phyloP scores from a whole-genome alignment of 768 basidiomycete species.

The Russula griseocarnosa region DNA sequence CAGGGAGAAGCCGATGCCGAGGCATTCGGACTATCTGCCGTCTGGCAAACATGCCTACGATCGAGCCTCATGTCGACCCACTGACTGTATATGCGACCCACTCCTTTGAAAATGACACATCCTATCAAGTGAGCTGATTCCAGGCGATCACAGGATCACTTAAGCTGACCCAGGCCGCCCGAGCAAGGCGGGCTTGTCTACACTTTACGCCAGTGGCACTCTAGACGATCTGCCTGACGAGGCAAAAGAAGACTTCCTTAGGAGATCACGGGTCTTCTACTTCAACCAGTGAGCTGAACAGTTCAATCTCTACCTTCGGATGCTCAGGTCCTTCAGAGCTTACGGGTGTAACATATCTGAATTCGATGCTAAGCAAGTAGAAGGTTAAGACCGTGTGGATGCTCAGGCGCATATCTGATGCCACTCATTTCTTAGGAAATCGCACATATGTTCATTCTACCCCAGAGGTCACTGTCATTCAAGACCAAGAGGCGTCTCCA shows the following conservation, averaged over 20 bases:
- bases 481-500: conserved; percentile 8
- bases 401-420: background rate
- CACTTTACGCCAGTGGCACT: conserved; percentile 46
- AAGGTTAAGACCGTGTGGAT: conserved; percentile 5
- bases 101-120: conserved; percentile 54
- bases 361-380: conserved; percentile 16
- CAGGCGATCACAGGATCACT: background rate
- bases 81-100: conserved; percentile 32
- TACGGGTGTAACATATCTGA: conserved; percentile 16
- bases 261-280: conserved; percentile 62
- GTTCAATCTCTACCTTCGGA: background rate
- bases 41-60: background rate
- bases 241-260: conserved; percentile 46
- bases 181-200: conserved; percentile 61
- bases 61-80: conserved; percentile 1
- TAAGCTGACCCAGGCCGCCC: background rate
- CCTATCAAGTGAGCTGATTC: conserved; percentile 50
- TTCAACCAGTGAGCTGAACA: conserved; percentile 52
- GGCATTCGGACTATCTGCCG: background rate
- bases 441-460: conserved; percentile 1
- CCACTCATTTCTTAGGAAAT: background rate
- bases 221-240: conserved; percentile 38
- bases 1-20: background rate
- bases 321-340: conserved; percentile 9
- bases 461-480: background rate